These are phyloP conservation scores for Saitozyma podzolica DNA, from an alignment of 768 basidiomycete species.

Conservation along the genomic window DNA sequence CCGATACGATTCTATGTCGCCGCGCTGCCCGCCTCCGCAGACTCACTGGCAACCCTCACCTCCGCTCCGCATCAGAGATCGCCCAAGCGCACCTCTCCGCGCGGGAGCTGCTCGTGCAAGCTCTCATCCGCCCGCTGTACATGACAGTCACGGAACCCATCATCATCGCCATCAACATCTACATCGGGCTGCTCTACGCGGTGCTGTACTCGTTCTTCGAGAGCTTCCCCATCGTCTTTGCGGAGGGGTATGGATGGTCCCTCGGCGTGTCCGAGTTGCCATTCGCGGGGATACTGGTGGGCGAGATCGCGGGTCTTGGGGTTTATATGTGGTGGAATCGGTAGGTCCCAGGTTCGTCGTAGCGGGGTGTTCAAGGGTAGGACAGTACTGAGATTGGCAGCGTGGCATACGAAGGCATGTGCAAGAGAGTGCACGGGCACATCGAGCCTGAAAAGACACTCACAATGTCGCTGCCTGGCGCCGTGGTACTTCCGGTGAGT, in stretches of 20 bases:
- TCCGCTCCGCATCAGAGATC: conserved; percentile 22
- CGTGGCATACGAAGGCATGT: conserved; percentile 9
- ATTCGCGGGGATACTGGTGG: conserved; percentile 27
- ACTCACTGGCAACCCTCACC: conserved; percentile 21
- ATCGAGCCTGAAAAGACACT: conserved; percentile 7
- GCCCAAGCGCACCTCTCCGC: conserved; percentile 10
- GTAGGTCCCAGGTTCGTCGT: conserved; percentile 5
- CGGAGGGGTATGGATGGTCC: conserved; percentile 25
- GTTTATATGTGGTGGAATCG: conserved; percentile 27
- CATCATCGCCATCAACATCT: conserved; percentile 25
- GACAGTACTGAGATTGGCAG: neutral
- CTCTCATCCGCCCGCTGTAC: conserved; percentile 20
- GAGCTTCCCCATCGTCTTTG: conserved; percentile 33
- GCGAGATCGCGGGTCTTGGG: conserved; percentile 20
- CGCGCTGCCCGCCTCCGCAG: conserved; percentile 26
- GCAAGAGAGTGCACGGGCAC: conserved; percentile 3
- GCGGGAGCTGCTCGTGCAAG: conserved; percentile 12
- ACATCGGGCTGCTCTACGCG: conserved; percentile 34
- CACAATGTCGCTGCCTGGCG: conserved; percentile 8
- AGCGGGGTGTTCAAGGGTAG: too few species aligned
- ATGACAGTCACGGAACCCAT: conserved; percentile 35
- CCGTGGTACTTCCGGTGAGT: conserved; percentile 18
- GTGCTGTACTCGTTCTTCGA: conserved; percentile 37
- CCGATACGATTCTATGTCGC: conserved; percentile 33
- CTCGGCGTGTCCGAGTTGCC: conserved; percentile 29